Base-by-base conservation (phyloP, 108 stramenopile genomes). In the Skeletonema potamos region DNA sequence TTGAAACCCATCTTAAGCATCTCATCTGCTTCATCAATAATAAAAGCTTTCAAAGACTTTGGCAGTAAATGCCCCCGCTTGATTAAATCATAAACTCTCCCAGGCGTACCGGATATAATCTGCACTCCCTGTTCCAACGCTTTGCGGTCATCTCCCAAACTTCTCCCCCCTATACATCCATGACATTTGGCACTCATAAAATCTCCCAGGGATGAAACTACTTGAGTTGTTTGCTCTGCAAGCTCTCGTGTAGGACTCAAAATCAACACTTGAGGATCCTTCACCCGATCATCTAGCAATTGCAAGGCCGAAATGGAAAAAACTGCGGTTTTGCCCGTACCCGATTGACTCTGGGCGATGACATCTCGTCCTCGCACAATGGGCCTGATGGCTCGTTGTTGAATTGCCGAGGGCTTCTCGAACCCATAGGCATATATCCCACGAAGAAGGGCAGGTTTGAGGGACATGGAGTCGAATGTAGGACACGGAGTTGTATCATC, bases 11-110 rank as follows among this genome's bases (percentile, higher is more conserved):
- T 81, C 73, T 85, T 85, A 18, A 99, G 79, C 94, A 99, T 97
- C 84, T 99, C 99, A 83, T 99, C 99, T n/a, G 99, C 99, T 72
- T 99, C 99, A 70, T 99, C 99, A 70, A 99, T 87, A 62, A 99
- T 93, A 54, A 97, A 83, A 22, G 94, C 86, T 82, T 96, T 96
- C 34, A 99, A 61, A 29, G 82, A 74, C 5, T 68, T 58, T 43
- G 96, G 96, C 27, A 76, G 68, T 43, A 99, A 81, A 62, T 96
- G 88, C 64, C 91, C 90, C 36, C 99, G 84, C 51, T 91, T 84
- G 68, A 99, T 96, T 85, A 99, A 91, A 82, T 99, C 98, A 68
- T 92, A 98, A 15, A 99, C 96, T 11, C 99, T 95, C 0, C 99
- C 99, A 3, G 99, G 99, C 20, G 99, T 99, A 11, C 99, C 98